Conservation (phyloP, 257 asterid species). For the Ilex asprella region DNA sequence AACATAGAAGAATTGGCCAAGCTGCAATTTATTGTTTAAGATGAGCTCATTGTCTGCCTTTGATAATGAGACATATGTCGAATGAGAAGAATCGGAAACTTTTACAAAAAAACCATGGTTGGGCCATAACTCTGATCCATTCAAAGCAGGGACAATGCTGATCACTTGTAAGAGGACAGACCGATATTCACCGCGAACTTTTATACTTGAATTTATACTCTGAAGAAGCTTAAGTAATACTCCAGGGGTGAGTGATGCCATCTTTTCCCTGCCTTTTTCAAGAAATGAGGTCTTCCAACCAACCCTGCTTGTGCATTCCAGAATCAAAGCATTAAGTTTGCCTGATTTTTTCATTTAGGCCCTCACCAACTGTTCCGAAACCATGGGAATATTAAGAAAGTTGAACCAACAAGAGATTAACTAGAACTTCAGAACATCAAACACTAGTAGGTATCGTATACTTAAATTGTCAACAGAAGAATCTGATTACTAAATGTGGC, state of each 20-base stretch:
- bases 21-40: constrained; percentile 66
- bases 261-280: constrained; percentile 14
- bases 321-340: neutral
- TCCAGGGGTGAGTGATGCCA: constrained; percentile 84
- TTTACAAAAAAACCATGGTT: constrained; percentile 83
- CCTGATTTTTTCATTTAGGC: neutral
- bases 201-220: constrained; percentile 50
- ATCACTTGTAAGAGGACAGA: constrained; percentile 67
- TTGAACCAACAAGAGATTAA: neutral
- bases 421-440: too few relatives aligned
- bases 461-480: too few relatives aligned
- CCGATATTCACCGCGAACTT: constrained; percentile 65
- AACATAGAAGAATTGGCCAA: constrained; percentile 78
- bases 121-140: constrained; percentile 72
- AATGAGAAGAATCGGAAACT: constrained; percentile 85
- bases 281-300: neutral
- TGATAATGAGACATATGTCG: constrained; percentile 63
- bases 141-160: constrained; percentile 79
- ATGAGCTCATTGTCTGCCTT: constrained; percentile 65
- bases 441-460: too few relatives aligned
- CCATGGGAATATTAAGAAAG: neutral
- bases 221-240: constrained; percentile 74
- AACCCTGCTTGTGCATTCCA: neutral
- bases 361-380: neutral
- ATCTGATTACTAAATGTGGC: too few relatives aligned